A percentile compares a stretch with the other conserved stretches of the same genome.
Evolutionary conservation across 805 yeast genomes (phyloP).

Genomic region (Pichia nanzhaoensis): DNA sequence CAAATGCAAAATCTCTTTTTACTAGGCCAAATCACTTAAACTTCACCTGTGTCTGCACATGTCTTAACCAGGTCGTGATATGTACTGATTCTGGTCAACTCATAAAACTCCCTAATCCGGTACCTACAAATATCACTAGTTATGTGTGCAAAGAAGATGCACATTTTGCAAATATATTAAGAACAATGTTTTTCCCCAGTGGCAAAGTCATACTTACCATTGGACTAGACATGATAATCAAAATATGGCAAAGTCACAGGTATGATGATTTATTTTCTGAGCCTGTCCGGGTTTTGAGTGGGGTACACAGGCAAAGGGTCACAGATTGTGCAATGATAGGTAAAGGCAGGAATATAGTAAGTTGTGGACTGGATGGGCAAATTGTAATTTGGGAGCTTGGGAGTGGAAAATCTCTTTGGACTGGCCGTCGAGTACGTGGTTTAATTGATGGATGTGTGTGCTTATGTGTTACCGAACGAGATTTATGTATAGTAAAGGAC

Average conservation of each 20-base stretch:
- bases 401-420: conserved; percentile 38
- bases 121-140: neutral
- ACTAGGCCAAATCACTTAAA: neutral
- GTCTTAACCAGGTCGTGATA: neutral
- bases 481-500: neutral
- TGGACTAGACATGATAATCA: conserved; percentile 51
- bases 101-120: conserved; percentile 4
- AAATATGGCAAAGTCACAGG: conserved; percentile 51
- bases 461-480: conserved; percentile 9
- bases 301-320: conserved; percentile 42
- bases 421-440: conserved; percentile 33
- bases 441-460: conserved; percentile 31
- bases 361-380: conserved; percentile 49
- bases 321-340: conserved; percentile 49
- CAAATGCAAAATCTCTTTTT: conserved; percentile 22
- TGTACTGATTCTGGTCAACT: conserved; percentile 6
- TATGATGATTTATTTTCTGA: conserved; percentile 25
- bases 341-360: conserved; percentile 59
- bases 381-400: conserved; percentile 69
- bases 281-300: conserved; percentile 41
- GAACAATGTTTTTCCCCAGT: conserved; percentile 52
- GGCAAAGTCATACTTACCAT: conserved; percentile 52
- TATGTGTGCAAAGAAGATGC: neutral
- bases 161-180: conserved; percentile 43
- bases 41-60: neutral